These are phyloP conservation scores for Seminavis robusta DNA, from an alignment of 108 stramenopile genomes.

Conservation along the genomic window DNA sequence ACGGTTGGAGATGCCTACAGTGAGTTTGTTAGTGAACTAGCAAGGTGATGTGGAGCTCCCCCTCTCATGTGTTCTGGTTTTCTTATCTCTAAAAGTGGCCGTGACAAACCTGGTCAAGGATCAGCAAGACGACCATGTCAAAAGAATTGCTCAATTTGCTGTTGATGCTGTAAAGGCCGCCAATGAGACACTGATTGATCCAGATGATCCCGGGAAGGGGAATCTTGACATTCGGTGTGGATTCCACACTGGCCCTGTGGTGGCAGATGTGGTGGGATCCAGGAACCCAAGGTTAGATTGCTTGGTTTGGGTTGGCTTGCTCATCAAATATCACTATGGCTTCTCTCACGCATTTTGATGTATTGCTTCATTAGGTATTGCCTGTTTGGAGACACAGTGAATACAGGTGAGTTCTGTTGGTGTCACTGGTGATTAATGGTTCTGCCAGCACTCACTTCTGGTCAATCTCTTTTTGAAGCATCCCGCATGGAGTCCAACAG, in stretches of 20 bases:
- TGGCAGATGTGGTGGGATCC: conserved; percentile 37
- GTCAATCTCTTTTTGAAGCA: no score
- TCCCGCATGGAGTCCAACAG: no score
- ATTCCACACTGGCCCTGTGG: conserved; percentile 35
- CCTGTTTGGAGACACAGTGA: conserved; percentile 78
- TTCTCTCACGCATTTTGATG: no score
- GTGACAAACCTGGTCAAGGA: conserved; percentile 8
- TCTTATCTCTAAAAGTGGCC: conserved; percentile 30
- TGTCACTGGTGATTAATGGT: no score
- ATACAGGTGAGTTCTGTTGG: no score
- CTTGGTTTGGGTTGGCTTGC: no score
- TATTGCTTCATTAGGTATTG: no score
- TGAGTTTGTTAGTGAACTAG: conserved; percentile 41
- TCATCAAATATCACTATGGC: no score
- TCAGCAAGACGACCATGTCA: conserved; percentile 45
- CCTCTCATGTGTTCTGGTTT: conserved; percentile 18
- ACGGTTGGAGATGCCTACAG: no score
- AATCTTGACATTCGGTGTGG: conserved; percentile 38
- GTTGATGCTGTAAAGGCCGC: conserved; percentile 36
- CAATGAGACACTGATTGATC: conserved; percentile 18
- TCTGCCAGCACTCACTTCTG: no score
- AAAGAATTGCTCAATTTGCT: conserved; percentile 46
- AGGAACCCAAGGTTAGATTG: conserved; percentile 31
- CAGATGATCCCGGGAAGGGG: conserved; percentile 23
- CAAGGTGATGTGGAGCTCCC: no score